Evolutionary conservation across 2,329 filamentous ascomycete genomes (phyloP), one percentile per base, ranked within the genome.

Genomic region (Fusarium penzigii): DNA sequence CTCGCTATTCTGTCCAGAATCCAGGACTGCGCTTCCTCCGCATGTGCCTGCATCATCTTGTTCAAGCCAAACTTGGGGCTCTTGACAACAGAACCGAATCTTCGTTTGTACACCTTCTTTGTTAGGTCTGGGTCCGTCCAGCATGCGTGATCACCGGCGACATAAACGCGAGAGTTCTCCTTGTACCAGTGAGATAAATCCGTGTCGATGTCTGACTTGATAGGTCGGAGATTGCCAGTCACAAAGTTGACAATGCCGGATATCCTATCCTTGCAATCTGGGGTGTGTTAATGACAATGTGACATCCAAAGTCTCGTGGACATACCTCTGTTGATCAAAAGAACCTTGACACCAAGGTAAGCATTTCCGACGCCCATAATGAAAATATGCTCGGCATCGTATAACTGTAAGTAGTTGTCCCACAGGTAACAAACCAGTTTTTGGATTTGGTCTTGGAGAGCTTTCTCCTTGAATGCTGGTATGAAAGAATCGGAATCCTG

Each of bases 381-480:
- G 67, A 96, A 89, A 14, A 97, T 83, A 47, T 93, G 84, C 6
- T 87, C 85, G 0, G 82, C 78, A 3, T 87, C 74, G 46, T 86
- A 86, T 32, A 89, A 79, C 76, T 96, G 90, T 17, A 99, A 85
- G 66, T 97, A 97, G 67, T 99, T 99, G 63, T 97, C 92, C 94
- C 94, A 99, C 13, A 99, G 77, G 66, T 96, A 97, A 54, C 82
- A 85, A 5, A 93, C 84, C 11, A 97, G 76, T 55, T 93, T 86
- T 56, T 88, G 85, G 0, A 83, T 86, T 69, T 83, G 82, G 49
- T 78, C 76, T 56, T 87, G 79, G 8, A 84, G 66, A 1, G 70
- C 72, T 46, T 70, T 72, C 59, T 81, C 81, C 29, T 72, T 72
- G 29, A 73, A 69, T 2, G 70, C 65, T 1, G 77, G 74, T 2